Evolutionary conservation across 2,329 filamentous ascomycete species (phyloP), one percentile per base, ranked within the genome.

Genomic region (Calonectria crousiana): DNA sequence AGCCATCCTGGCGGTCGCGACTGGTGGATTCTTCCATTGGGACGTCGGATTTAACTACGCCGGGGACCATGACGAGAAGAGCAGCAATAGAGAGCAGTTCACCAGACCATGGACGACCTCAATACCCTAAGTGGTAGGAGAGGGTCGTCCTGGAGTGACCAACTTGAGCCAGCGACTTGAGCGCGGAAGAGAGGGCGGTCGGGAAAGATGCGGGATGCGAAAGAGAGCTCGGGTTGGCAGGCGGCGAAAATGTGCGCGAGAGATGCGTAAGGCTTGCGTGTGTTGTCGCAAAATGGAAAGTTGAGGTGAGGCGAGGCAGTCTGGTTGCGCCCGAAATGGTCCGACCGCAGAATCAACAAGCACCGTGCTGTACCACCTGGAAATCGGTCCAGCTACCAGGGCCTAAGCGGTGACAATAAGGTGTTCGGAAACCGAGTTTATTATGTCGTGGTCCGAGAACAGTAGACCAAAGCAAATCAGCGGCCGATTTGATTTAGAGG

Each of bases 31-130:
- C 80, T 72, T 81, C 78, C 78, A 79, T 80, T 72, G 78, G 67
- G 51, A 78, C 77, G 74, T 83, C 82, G 67, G 82, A 79, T 76
- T 83, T 83, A 67, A 84, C 72, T 67, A 83, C 78, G 67, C 85
- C 83, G 51, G 86, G 85, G 34, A 80, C 79, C 79, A 81, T 81
- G 64, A 70, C 74, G 75, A 62, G 60, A 58, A 68, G 69, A 62
- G 53, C 71, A 52, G 69, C 38, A 62, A 44, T 66, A 68, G 69
- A 47, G 41, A 60, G 67, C 34, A 38, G 26, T 74, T 79, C 74
- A 78, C 56, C 72, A 69, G 67, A 81, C 80, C 79, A 79, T 79
- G 77, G 79, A 81, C 79, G 79, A 81, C 79, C 79, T 80, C 78
- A 77, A 71, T 73, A 65, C 75, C 69, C 58, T 71, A 65, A 52